Percentiles rank a stretch among this genome's conserved stretches.
Conservation (phyloP, 1,284 basidiomycete genomes). For the Pulveroboletus sp. region DNA sequence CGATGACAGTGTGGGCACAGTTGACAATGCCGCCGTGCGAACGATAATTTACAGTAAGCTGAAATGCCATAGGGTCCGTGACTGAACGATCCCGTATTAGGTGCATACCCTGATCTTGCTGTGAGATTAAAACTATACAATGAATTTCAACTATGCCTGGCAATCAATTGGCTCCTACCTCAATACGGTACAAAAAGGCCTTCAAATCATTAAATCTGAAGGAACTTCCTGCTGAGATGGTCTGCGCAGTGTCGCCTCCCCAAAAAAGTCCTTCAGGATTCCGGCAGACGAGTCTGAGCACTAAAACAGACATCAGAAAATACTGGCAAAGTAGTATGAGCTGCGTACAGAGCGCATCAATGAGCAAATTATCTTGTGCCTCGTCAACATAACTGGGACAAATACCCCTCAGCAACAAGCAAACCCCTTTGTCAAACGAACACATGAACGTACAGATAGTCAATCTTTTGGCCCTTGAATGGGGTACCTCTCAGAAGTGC, state of each 20-base stretch:
- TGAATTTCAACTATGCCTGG: neutral
- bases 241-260: too few relatives aligned
- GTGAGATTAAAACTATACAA: neutral
- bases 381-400: slow-evolving; percentile 66
- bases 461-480: slow-evolving; percentile 47
- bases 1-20: slow-evolving; percentile 63
- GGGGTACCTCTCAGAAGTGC: slow-evolving; percentile 34
- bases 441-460: slow-evolving; percentile 52
- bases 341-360: slow-evolving; percentile 59
- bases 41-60: slow-evolving; percentile 66
- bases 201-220: too few relatives aligned
- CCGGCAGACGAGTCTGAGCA: slow-evolving; percentile 55
- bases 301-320: slow-evolving; percentile 41
- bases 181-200: too few relatives aligned
- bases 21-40: slow-evolving; percentile 73
- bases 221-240: too few relatives aligned
- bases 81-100: slow-evolving; percentile 18
- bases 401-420: slow-evolving; percentile 5
- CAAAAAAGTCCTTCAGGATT: too few relatives aligned
- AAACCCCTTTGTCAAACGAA: too few relatives aligned
- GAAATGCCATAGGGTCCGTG: slow-evolving; percentile 51
- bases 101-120: slow-evolving; percentile 25
- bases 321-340: neutral
- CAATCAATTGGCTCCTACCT: too few relatives aligned
- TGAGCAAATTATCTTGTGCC: slow-evolving; percentile 69